Conservation (phyloP, 257 asterid species). For the Solanum sitiens region DNA sequence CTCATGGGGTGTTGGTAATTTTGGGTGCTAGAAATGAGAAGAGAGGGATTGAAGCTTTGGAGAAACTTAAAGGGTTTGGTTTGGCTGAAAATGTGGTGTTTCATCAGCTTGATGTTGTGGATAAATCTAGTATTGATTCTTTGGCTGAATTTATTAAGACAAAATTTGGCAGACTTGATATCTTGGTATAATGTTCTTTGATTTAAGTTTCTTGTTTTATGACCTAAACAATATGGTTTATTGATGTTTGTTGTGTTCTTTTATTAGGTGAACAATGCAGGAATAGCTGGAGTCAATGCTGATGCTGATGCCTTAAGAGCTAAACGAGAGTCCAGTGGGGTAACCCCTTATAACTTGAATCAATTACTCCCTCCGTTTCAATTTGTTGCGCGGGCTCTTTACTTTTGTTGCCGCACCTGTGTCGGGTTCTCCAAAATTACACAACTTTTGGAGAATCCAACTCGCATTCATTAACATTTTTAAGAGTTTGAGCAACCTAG, state of each 20-base stretch:
- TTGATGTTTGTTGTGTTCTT: neutral
- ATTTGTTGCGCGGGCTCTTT: neutral
- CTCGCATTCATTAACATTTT: no score
- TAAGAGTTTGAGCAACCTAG: no score
- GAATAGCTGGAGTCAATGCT: conserved; percentile 20
- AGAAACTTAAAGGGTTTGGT: conserved; percentile 15
- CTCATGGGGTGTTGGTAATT: conserved; percentile 33
- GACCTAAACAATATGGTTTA: neutral
- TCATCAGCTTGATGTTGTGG: conserved; percentile 48
- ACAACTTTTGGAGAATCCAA: no score
- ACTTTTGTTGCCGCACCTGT: no score
- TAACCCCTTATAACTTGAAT: neutral
- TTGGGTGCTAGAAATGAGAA: conserved; percentile 43
- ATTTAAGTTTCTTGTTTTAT: neutral
- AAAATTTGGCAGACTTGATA: conserved; percentile 13
- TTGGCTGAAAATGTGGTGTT: conserved; percentile 17
- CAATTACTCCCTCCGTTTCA: neutral
- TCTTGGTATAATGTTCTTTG: conserved; percentile 1
- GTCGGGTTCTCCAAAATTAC: no score
- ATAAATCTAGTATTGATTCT: conserved; percentile 18
- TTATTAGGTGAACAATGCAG: conserved; percentile 49
- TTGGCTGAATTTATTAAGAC: conserved; percentile 29
- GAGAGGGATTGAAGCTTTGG: conserved; percentile 43
- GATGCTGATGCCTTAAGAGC: conserved; percentile 5
- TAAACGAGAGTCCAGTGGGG: neutral